Base-by-base conservation (phyloP, 2,329 filamentous ascomycete species). In the Pseudopyrenochaeta lycopersici region DNA sequence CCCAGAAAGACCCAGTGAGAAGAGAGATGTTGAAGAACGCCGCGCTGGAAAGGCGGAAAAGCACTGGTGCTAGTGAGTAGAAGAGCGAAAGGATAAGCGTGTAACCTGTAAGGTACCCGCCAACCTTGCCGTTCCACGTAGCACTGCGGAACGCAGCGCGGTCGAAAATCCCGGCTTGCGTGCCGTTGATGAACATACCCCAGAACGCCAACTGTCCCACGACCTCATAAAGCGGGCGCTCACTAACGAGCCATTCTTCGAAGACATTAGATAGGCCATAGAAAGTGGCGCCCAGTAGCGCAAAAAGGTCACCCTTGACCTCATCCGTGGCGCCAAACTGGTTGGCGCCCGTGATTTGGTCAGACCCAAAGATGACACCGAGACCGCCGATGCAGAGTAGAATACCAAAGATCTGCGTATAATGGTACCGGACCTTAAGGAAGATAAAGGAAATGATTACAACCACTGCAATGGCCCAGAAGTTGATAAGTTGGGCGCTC, bases 1-100 rank as follows among this genome's bases (percentile, higher is more conserved):
- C 93, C 95, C 95, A 99, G 80, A 98, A 98, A 78, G 96, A 97
- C 66, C 88, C 91, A 2, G 95, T 98, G 55, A 99, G 82, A 62
- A 99, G 81, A 7, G 90, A 94, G 69, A 98, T 96, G 77, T 99
- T 96, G 82, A 97, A 96, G 79, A 99, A 97, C 17, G 93, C 94
- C 2, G 95, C 95, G 14, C 87, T 90, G 23, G 90, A 90, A 80
- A 98, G 90, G 62, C 95, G 91, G 77, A 98, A 88, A 59, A 99
- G 84, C 49, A 98, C 79, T 0, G 95, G 95, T 0, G 90, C 92
- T 2, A 95, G 81, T 7, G 88, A 88, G 81, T 99, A 99, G 79
- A 99, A 99, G 54, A 95, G 78, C 48, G 84, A 82, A 18, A 99
- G 83, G 54, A 88, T 88, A 15, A 97, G 77, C 0, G 95, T 98